Base-by-base conservation (phyloP, 1,284 basidiomycete species). In the Microbotryum silenes-acaulis region DNA sequence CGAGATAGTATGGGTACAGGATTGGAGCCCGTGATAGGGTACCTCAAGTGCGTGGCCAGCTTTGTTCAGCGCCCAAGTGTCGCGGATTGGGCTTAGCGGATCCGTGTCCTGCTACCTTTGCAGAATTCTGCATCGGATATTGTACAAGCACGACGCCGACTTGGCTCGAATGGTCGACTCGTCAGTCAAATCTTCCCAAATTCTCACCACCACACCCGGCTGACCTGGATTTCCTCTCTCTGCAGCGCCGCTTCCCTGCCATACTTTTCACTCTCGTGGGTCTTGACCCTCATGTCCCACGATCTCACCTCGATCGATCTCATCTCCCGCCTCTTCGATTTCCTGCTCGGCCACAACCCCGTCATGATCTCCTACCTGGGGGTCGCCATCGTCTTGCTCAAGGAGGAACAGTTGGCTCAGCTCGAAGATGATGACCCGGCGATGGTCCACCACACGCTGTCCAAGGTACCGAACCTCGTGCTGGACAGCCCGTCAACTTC, bases 231-330 rank as follows among this genome's bases (percentile, higher is more conserved):
- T 14, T 52, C 56, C 1, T 53, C 51, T 51, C 31, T 7, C 50
- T 25, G n/a, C 58, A 67, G 59, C n/a, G 70, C 68, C 23, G 69
- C 71, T 3, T 59, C 65, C 12, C 62, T 74, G 49, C 73, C 73
- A 2, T 70, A 72, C 51, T 74, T 74, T 55, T 70, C 73, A 3
- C 59, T 74, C 1, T 73, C 72, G 0, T 74, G 73, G 73, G 71
- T 71, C 6, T 59, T 74, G 14, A 73, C 72, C 1, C 56, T 74
- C n/a, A 66, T 73, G 59, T 62, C 65, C 12, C 73, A 74, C 62
- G 73, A 74, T 57, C 57, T 73, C 48, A 62, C 65, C 47, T 64
- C 66, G 3, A 49, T 67, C 21, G 58, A 65, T 3, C 59, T 71
- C 25, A 57, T 72, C 42, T 61, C 67, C 1, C 64, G 73, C 8